Conservation (phyloP, 768 basidiomycete genomes). For the Hortiboletus campestris region DNA sequence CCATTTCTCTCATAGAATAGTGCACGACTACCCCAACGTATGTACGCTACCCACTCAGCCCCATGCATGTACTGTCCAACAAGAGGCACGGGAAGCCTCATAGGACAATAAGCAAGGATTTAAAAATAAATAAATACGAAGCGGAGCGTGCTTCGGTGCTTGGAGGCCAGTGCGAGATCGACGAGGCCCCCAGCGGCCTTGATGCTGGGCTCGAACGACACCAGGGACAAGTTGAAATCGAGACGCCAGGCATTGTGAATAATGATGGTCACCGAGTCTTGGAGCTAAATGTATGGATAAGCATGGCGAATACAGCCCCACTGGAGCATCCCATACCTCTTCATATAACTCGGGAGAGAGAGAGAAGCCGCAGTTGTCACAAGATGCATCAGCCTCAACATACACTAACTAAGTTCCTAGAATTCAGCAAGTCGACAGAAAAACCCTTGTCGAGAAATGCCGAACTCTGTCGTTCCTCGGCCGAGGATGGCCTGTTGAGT, state of each 20-base stretch:
- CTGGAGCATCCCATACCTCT: slow-evolving; percentile 24
- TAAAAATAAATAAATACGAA: background rate
- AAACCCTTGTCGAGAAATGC: slow-evolving; percentile 37
- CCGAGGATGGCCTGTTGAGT: background rate
- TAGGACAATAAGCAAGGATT: too few species aligned
- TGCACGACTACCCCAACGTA: too few species aligned
- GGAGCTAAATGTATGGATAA: slow-evolving; percentile 8
- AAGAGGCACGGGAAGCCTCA: too few species aligned
- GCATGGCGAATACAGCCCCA: too few species aligned
- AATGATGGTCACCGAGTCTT: slow-evolving; percentile 26
- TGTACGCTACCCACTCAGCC: too few species aligned
- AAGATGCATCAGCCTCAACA: slow-evolving; percentile 37
- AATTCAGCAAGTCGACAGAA: slow-evolving; percentile 27
- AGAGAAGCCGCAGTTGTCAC: slow-evolving; percentile 30
- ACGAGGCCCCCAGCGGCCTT: background rate
- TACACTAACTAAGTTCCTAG: slow-evolving; percentile 34
- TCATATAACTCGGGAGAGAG: slow-evolving; percentile 24
- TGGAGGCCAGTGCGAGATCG: background rate
- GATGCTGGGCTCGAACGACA: slow-evolving; percentile 20
- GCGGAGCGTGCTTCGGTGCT: background rate
- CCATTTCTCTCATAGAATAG: too few species aligned
- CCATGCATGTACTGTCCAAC: too few species aligned
- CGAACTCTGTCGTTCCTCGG: slow-evolving; percentile 28
- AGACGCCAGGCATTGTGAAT: slow-evolving; percentile 28
- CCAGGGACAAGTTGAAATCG: slow-evolving; percentile 32